phyloP scores from a whole-genome alignment of 768 basidiomycete species.

The Trichaptum fuscoviolaceum region DNA sequence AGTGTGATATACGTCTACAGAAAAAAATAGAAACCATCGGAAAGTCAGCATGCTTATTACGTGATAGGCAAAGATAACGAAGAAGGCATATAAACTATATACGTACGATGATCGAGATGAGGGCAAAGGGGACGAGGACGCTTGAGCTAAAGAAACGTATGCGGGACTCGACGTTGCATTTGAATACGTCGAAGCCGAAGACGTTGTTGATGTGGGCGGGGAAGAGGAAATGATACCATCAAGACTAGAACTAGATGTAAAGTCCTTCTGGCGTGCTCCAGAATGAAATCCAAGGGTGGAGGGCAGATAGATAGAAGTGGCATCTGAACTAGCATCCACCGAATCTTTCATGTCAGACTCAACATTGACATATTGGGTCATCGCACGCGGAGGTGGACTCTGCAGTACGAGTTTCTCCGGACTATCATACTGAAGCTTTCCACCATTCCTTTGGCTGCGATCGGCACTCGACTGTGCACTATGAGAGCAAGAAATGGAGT shows the following conservation, averaged over 20 bases:
- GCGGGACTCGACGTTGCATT: background rate
- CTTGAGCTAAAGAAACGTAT: conserved; percentile 11
- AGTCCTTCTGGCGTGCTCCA: conserved; percentile 16
- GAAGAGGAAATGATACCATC: conserved; percentile 6
- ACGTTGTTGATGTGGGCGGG: background rate
- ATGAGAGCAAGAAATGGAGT: conserved; percentile 5
- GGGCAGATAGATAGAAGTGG: conserved; percentile 52
- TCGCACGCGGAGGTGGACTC: conserved; percentile 59
- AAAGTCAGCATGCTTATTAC: background rate
- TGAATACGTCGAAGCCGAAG: conserved; percentile 2
- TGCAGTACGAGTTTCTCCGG: background rate
- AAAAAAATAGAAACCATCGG: background rate
- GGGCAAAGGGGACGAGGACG: conserved; percentile 3
- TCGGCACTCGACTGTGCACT: conserved; percentile 38
- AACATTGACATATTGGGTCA: conserved; percentile 59
- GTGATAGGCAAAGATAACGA: conserved; percentile 1
- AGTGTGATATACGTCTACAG: conserved; percentile 1
- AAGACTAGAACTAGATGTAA: conserved; percentile 10
- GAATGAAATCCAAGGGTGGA: conserved; percentile 64
- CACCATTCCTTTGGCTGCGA: conserved; percentile 30
- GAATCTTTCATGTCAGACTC: conserved; percentile 11
- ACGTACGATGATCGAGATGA: conserved; percentile 3
- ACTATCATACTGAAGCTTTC: background rate
- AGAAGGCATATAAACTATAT: background rate
- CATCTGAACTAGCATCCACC: conserved; percentile 43